A percentile compares a stretch with the other conserved stretches of the same genome.
These are phyloP conservation scores for Pseudogymnoascus sp. DNA, from an alignment of 2,329 filamentous ascomycete species.

Conservation along the genomic window DNA sequence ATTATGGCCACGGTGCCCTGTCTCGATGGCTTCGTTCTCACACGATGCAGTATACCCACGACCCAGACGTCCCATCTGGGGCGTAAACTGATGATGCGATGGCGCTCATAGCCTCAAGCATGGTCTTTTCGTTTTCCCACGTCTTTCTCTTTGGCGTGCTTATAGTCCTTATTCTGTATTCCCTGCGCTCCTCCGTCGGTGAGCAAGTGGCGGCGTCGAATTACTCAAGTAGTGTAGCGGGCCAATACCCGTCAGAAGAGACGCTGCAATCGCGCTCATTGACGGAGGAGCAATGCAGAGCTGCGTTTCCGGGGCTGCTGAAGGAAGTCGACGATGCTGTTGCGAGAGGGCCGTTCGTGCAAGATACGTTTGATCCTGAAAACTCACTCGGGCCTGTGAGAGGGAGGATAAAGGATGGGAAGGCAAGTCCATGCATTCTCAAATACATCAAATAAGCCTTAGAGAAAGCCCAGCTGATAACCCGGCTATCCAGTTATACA, in stretches of 20 bases:
- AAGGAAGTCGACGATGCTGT: constrained; percentile 39
- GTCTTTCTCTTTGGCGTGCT: neutral
- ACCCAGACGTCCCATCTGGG: neutral
- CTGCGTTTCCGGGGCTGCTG: constrained; percentile 38
- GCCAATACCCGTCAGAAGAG: neutral
- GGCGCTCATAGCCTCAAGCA: neutral
- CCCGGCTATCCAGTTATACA: constrained; percentile 30
- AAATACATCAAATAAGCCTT: neutral
- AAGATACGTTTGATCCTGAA: constrained; percentile 29
- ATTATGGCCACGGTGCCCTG: neutral
- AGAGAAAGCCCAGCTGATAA: neutral
- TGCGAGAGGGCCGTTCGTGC: constrained; percentile 35
- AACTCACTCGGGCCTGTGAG: constrained; percentile 33
- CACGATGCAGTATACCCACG: neutral
- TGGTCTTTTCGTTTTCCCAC: neutral
- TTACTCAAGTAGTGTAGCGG: neutral
- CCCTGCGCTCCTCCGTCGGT: neutral
- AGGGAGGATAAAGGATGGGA: constrained; percentile 35
- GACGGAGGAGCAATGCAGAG: constrained; percentile 35
- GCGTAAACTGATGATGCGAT: neutral
- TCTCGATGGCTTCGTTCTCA: neutral
- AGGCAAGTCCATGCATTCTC: constrained; percentile 23
- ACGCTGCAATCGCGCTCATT: constrained; percentile 20
- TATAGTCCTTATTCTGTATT: neutral
- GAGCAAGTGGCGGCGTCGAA: neutral